Evolutionary conservation across 2,329 filamentous ascomycete genomes (phyloP).

Genomic region (Colletotrichum sp.): DNA sequence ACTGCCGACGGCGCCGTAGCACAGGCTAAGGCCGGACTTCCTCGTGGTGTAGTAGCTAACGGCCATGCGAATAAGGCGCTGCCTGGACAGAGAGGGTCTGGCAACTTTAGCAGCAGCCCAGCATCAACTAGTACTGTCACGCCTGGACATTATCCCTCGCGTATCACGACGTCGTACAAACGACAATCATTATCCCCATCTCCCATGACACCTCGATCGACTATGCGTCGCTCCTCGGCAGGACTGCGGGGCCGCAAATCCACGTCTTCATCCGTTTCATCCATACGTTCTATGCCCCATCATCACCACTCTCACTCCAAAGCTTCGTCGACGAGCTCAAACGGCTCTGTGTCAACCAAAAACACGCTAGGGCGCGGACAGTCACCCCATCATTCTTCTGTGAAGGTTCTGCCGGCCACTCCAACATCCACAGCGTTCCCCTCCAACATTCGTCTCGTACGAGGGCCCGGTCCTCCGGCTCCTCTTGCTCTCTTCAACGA

Average conservation of each 20-base stretch:
- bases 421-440: slow-evolving; percentile 79
- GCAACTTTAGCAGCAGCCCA: slow-evolving; percentile 27
- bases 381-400: slow-evolving; percentile 86
- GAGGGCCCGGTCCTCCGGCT: slow-evolving; percentile 59
- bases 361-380: slow-evolving; percentile 67
- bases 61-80: slow-evolving; percentile 43
- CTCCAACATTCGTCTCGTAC: slow-evolving; percentile 83
- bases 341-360: slow-evolving; percentile 73
- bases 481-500: slow-evolving; percentile 63
- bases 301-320: slow-evolving; percentile 90
- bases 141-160: slow-evolving; percentile 32
- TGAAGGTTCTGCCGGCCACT: slow-evolving; percentile 94
- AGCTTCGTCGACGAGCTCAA: slow-evolving; percentile 89
- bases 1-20: slow-evolving; percentile 37
- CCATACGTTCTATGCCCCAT: slow-evolving; percentile 88
- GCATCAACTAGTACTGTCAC: slow-evolving; percentile 29
- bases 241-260: slow-evolving; percentile 92
- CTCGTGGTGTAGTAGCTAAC: slow-evolving; percentile 57
- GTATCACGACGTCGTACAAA: slow-evolving; percentile 57
- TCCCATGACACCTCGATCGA: slow-evolving; percentile 86
- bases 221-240: slow-evolving; percentile 80
- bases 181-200: slow-evolving; percentile 85
- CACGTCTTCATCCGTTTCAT: slow-evolving; percentile 93
- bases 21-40: slow-evolving; percentile 48
- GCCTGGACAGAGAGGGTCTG: background rate